Base-by-base conservation (phyloP, 148 eudicot species). In the Gaultheria prostrata region DNA sequence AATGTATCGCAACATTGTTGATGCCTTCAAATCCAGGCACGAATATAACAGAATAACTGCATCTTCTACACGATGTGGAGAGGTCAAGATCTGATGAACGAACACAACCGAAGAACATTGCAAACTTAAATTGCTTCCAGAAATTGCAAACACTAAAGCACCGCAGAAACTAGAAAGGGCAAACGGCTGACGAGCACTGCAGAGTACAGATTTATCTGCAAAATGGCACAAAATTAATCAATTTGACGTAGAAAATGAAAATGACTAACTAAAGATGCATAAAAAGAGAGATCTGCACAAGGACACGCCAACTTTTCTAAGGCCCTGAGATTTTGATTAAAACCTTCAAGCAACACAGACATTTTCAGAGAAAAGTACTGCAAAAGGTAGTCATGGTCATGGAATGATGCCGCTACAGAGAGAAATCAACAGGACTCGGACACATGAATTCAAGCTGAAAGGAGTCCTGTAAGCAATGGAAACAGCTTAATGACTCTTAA, bases 71-170 rank as follows among this genome's bases (percentile, higher is more conserved):
- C 20, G 4, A 70, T 30, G 75, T 32, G 75, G 45, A 33, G 33
- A 70, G 75, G 75, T 70, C 45, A 33, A 70, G 71, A 28, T 32
- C 45, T 33, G 43, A 70, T 14, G 8, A 70, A 21, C 17, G 5
- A 70, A 70, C 75, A 70, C 75, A 70, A 70, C 20, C 21, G 21
- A 70, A 15, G 21, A 70, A 70, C 75, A 70, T 70, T 70, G 77
- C 24, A 35, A 21, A 35, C 77, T 33, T 18, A 18, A 43, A 17
- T 43, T 35, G 50, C 50, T 35, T 15, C 77, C 5, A 39, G 48
- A 18, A 35, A 7, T 3, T 17, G 49, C 48, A 35, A 72, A 32
- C 49, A 15, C 49, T 35, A 13, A 30, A 32, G 3, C 45, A 72
- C 43, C 0, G 24, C 45, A 15, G 39, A 39, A 39, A 39, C 43